These are phyloP conservation scores for Neurospora sp. DNA, from an alignment of 2,329 filamentous ascomycete species.

Conservation along the genomic window DNA sequence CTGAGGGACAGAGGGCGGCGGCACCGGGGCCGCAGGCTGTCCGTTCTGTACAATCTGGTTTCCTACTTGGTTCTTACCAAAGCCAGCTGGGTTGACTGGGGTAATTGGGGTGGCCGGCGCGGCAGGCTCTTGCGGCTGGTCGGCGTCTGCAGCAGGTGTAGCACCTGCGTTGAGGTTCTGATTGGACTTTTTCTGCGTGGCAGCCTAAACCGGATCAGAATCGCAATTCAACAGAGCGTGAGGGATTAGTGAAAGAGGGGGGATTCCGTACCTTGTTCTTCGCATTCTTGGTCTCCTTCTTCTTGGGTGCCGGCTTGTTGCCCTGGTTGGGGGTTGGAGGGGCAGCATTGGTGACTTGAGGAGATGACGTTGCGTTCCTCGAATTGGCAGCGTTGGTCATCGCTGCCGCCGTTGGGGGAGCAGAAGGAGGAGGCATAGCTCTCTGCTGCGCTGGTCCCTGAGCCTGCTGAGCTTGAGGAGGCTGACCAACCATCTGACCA, in stretches of 20 bases:
- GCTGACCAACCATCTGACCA: slow-evolving; percentile 34
- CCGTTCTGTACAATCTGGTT: slow-evolving; percentile 32
- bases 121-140: slow-evolving; percentile 47
- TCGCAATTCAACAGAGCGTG: background rate
- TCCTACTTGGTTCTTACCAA: slow-evolving; percentile 35
- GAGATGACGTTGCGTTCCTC: slow-evolving; percentile 49
- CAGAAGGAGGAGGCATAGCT: slow-evolving; percentile 58
- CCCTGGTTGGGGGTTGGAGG: slow-evolving; percentile 68
- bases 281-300: slow-evolving; percentile 58
- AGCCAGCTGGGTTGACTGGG: slow-evolving; percentile 42
- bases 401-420: slow-evolving; percentile 33
- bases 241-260: background rate
- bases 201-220: slow-evolving; percentile 32
- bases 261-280: slow-evolving; percentile 54
- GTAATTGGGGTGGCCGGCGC: slow-evolving; percentile 57
- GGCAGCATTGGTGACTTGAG: slow-evolving; percentile 53
- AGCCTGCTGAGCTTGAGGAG: slow-evolving; percentile 37
- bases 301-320: slow-evolving; percentile 67
- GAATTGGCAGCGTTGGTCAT: slow-evolving; percentile 33
- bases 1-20: slow-evolving; percentile 32
- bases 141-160: slow-evolving; percentile 47
- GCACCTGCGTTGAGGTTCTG: slow-evolving; percentile 43
- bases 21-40: slow-evolving; percentile 33
- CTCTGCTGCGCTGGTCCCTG: slow-evolving; percentile 60
- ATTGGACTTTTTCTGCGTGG: slow-evolving; percentile 54